Evolutionary conservation across 2,329 filamentous ascomycete species (phyloP).

Genomic region (Lecanicillium sp.): DNA sequence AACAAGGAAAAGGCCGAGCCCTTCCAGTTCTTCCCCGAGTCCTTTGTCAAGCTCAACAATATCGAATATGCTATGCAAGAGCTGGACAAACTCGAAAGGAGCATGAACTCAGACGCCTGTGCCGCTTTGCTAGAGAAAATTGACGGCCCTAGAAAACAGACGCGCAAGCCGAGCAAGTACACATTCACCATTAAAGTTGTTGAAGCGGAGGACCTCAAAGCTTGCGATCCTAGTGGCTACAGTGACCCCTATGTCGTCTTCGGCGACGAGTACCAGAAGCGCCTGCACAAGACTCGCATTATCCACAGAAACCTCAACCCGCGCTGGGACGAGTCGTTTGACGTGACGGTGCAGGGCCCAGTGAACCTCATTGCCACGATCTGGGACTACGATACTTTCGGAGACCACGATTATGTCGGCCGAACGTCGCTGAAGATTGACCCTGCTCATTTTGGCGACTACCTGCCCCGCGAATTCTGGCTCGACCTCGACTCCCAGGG

Average conservation of each 20-base stretch:
- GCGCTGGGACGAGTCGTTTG: constrained; percentile 94
- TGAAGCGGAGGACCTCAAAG: constrained; percentile 93
- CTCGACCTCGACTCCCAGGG: constrained; percentile 95
- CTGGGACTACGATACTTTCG: constrained; percentile 97
- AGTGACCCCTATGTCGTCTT: constrained; percentile 97
- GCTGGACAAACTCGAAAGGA: constrained; percentile 81
- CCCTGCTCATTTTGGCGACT: constrained; percentile 94
- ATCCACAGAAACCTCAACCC: constrained; percentile 88
- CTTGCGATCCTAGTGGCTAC: constrained; percentile 90
- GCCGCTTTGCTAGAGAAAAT: constrained; percentile 72
- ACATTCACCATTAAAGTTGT: constrained; percentile 99
- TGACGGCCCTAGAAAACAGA: constrained; percentile 60
- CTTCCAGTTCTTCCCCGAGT: constrained; percentile 95
- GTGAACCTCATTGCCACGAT: constrained; percentile 94
- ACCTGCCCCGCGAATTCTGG: constrained; percentile 94
- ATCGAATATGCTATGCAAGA: constrained; percentile 91
- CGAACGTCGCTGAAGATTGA: constrained; percentile 97
- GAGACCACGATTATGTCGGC: constrained; percentile 95
- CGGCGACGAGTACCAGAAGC: constrained; percentile 95
- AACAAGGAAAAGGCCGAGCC: constrained; percentile 91
- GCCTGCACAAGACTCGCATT: constrained; percentile 87
- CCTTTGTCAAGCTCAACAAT: constrained; percentile 96
- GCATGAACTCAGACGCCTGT: constrained; percentile 87
- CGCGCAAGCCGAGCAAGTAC: constrained; percentile 73
- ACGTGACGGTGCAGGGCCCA: constrained; percentile 86